Conservation (phyloP, 495 filamentous ascomycete genomes). For the Glutinoglossum americanum region DNA sequence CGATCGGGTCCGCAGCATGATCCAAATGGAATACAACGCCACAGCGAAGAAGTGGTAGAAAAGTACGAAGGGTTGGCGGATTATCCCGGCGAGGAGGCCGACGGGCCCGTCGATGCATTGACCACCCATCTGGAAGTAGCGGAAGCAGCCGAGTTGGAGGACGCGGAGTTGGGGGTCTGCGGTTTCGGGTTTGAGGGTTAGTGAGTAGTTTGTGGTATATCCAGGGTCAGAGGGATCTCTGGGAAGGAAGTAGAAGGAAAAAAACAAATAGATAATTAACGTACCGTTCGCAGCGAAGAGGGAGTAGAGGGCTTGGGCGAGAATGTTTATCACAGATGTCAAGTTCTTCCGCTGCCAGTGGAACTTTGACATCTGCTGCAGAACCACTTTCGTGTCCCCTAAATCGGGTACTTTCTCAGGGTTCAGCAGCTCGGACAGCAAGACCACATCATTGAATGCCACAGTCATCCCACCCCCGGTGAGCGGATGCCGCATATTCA, state of each 20-base stretch:
- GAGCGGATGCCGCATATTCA: constrained; percentile 92
- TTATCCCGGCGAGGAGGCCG: constrained; percentile 65
- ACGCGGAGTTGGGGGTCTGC: constrained; percentile 53
- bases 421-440: constrained; percentile 48
- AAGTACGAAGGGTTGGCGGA: constrained; percentile 54
- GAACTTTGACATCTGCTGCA: constrained; percentile 49
- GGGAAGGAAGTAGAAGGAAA: background rate
- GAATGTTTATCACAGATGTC: constrained; percentile 80
- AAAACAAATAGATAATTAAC: constrained; percentile 7
- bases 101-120: constrained; percentile 51
- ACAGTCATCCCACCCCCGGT: constrained; percentile 96
- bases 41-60: constrained; percentile 90
- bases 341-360: constrained; percentile 73
- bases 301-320: constrained; percentile 75
- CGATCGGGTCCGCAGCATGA: constrained; percentile 31
- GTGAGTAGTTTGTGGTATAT: background rate
- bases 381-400: constrained; percentile 38
- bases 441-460: constrained; percentile 66
- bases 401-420: constrained; percentile 45
- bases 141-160: constrained; percentile 80
- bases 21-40: constrained; percentile 71
- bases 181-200: too few relatives aligned
- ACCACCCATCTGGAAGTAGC: constrained; percentile 68
- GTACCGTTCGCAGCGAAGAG: constrained; percentile 71
- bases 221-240: background rate